Evolutionary conservation across 306 rosid genomes (phyloP).

Genomic region (Leucaena leucocephala): DNA sequence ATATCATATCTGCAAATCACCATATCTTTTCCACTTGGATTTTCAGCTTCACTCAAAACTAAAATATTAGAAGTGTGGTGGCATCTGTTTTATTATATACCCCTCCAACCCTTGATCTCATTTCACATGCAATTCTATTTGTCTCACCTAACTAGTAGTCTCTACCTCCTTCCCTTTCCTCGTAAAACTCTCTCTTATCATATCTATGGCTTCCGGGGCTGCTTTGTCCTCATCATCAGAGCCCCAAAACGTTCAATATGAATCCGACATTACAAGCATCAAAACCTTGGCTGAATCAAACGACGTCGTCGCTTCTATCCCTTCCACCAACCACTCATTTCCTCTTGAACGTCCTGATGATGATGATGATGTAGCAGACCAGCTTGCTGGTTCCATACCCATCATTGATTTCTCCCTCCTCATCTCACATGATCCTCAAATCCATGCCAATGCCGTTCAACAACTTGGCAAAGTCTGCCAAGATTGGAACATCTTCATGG

Average conservation of each 20-base stretch:
- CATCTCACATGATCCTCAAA: slow-evolving; percentile 14
- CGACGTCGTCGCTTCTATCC: neutral
- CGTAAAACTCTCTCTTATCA: too few species aligned
- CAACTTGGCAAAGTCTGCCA: slow-evolving; percentile 29
- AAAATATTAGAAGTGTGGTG: too few species aligned
- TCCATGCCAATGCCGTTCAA: slow-evolving; percentile 2
- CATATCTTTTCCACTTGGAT: too few species aligned
- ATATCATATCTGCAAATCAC: too few species aligned
- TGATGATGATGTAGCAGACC: slow-evolving; percentile 24
- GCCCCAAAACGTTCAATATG: neutral
- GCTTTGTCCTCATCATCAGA: neutral
- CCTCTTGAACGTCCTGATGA: neutral
- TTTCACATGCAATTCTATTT: too few species aligned
- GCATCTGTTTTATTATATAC: too few species aligned
- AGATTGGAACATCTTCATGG: slow-evolving; percentile 39
- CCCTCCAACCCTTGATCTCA: too few species aligned
- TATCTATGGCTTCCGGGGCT: neutral
- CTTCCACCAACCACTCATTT: slow-evolving; percentile 14
- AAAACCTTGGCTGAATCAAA: slow-evolving; percentile 30
- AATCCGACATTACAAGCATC: slow-evolving; percentile 1
- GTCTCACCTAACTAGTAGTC: too few species aligned
- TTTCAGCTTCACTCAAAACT: too few species aligned
- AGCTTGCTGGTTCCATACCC: slow-evolving; percentile 23
- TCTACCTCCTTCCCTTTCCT: too few species aligned
- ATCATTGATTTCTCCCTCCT: slow-evolving; percentile 32